Base-by-base conservation (phyloP, 352 stramenopile species). In the Phytophthora europaea region DNA sequence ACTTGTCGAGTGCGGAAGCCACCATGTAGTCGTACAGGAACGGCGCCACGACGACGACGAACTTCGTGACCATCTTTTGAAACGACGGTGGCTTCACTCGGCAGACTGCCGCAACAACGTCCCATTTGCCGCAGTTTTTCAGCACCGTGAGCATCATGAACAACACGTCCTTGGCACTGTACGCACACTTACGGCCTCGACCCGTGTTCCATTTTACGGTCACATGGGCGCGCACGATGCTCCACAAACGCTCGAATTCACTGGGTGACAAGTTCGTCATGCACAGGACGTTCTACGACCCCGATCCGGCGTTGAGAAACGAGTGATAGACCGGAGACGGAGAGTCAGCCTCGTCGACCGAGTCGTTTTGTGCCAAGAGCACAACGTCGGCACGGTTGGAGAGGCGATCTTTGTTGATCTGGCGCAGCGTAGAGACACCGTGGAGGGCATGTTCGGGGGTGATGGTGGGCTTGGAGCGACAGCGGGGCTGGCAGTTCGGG, bases 71-170 rank as follows among this genome's bases (percentile, higher is more conserved):
- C 45, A 57, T 57, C 20, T 58, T 65, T 20, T 50, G 45, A 31
- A 65, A 58, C 28, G 43, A 47, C 33, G 40, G 18, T 2, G 61
- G 8, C 18, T 54, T 52, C 6, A 55, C 47, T 7, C 22, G n/a
- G 38, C 57, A 69, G 16, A 61, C 52, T 2, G 9, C 38, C 1
- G 36, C 52, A 3, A 62, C 62, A 6, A 69, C 52, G 33, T 69
- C 62, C 52, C 62, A 62, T 31, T 61, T 69, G 2, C 62, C 62
- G 38, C 38, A 61, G 23, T 62, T 54, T 50, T 40, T 57, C 31
- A 65, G 15, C 16, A 57, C 45, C 20, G 59, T 36, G 7, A 58
- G n/a, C 8, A 34, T 6, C 59, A 65, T 48, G 28, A 50, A 45
- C 2, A 40, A 13, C 8, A 40, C 34, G 34, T 40, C 34, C 34